These are phyloP conservation scores for Vickermania spadyakhi DNA, from an alignment of 208 protist genomes.

Conservation along the genomic window DNA sequence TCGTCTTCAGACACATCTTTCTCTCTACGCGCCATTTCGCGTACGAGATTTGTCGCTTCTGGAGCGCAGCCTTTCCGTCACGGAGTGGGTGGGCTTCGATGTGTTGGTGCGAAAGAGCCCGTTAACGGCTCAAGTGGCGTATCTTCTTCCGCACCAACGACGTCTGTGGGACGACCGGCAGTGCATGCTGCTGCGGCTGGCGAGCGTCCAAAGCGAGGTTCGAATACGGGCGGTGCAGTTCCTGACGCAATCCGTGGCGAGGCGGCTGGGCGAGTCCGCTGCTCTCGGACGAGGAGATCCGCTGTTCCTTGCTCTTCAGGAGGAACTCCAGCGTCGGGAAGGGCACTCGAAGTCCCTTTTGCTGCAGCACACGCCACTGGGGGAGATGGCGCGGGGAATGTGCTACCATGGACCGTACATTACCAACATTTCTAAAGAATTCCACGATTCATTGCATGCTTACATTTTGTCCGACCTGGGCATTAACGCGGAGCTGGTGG, in stretches of 20 bases:
- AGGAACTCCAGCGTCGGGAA: not conserved
- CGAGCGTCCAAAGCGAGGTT: conserved; percentile 68
- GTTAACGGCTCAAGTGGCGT: not conserved
- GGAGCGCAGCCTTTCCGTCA: conserved; percentile 39
- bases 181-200: conserved; percentile 55
- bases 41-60: conserved; percentile 56
- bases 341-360: not conserved
- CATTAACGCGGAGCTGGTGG: conserved; percentile 41
- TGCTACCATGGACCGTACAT: conserved; percentile 68
- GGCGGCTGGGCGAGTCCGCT: conserved; percentile 38
- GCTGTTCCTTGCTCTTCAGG: not conserved
- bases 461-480: conserved; percentile 55
- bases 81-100: conserved; percentile 69
- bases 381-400: conserved; percentile 39
- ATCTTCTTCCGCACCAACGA: conserved; percentile 12
- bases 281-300: conserved; percentile 25
- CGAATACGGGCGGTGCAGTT: conserved; percentile 65
- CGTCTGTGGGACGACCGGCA: conserved; percentile 30
- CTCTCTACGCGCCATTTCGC: conserved; percentile 56
- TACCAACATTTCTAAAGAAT: conserved; percentile 60
- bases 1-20: conserved; percentile 36
- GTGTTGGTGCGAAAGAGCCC: conserved; percentile 52
- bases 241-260: conserved; percentile 38
- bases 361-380: conserved; percentile 3
- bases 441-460: conserved; percentile 36